A percentile compares a stretch with the other conserved stretches of the same genome.
These are phyloP conservation scores for Thermochaetoides dissita DNA, from an alignment of 2,329 filamentous ascomycete species.

Conservation along the genomic window DNA sequence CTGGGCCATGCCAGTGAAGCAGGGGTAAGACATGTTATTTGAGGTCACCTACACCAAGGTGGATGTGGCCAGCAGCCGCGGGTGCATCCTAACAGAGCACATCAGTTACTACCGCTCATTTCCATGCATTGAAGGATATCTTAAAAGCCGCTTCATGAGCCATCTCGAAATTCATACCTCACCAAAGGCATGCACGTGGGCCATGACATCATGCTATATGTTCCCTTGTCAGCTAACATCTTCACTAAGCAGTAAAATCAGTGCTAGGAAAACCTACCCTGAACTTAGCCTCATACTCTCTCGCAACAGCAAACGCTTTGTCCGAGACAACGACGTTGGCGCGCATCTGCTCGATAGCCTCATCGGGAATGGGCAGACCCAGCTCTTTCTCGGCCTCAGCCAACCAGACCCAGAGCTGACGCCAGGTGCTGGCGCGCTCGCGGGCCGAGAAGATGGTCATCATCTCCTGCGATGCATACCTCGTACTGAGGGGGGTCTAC, in stretches of 20 bases:
- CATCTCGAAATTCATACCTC: conserved; percentile 24
- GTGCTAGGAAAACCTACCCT: conserved; percentile 6
- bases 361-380: conserved; percentile 56
- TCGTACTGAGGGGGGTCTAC: conserved; percentile 52
- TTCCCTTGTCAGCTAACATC: conserved; percentile 2
- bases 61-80: conserved; percentile 72
- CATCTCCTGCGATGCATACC: conserved; percentile 68
- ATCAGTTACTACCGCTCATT: too few relatives aligned
- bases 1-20: too few relatives aligned
- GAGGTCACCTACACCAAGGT: conserved; percentile 48
- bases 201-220: conserved; percentile 37
- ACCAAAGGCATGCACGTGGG: conserved; percentile 64
- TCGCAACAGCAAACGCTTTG: conserved; percentile 60
- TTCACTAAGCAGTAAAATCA: conserved; percentile 12
- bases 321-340: conserved; percentile 63
- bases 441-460: conserved; percentile 65
- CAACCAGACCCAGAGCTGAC: conserved; percentile 72
- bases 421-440: conserved; percentile 64
- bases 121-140: too few relatives aligned
- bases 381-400: conserved; percentile 73
- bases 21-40: neutral
- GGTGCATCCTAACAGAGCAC: conserved; percentile 34
- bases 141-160: neutral
- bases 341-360: conserved; percentile 66
- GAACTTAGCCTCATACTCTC: conserved; percentile 63